Evolutionary conservation across 306 rosid genomes (phyloP).

Genomic region (Potentilla sterilis): DNA sequence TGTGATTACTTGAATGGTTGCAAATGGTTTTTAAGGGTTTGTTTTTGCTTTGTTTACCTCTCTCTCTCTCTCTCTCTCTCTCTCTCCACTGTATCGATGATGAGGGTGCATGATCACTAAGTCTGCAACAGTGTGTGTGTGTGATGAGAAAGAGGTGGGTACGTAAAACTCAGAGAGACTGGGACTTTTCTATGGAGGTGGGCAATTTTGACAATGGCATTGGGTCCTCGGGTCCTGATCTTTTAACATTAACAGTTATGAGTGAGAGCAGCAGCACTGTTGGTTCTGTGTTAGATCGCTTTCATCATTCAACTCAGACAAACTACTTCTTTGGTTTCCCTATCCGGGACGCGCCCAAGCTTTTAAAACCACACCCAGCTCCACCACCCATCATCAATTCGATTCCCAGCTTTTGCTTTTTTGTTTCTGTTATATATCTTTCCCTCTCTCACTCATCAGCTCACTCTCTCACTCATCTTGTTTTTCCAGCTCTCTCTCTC

Average conservation of each 20-base stretch:
- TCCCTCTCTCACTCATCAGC: background rate
- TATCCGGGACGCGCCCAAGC: conserved; percentile 35
- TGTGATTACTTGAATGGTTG: conserved; percentile 43
- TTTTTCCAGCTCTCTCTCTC: background rate
- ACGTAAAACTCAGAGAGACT: conserved; percentile 24
- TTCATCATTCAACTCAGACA: conserved; percentile 50
- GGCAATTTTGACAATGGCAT: background rate
- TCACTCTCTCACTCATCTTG: background rate
- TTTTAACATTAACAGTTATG: background rate
- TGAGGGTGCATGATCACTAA: conserved; percentile 25
- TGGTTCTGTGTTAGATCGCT: conserved; percentile 47
- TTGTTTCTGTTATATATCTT: background rate
- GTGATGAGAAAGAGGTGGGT: background rate
- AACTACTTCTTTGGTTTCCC: conserved; percentile 50
- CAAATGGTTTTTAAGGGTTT: conserved; percentile 28
- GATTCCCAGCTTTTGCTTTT: conserved; percentile 2
- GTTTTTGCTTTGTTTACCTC: background rate
- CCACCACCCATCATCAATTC: conserved; percentile 22
- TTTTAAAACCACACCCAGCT: background rate
- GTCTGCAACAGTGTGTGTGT: background rate
- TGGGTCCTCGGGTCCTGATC: background rate
- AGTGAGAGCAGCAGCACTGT: background rate
- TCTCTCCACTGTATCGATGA: background rate
- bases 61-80: background rate
- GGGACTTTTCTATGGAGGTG: conserved; percentile 31